Evolutionary conservation across 805 yeast species (phyloP), one percentile per base, ranked within the genome.

Genomic region (Saccharomycopsis schoenii): DNA sequence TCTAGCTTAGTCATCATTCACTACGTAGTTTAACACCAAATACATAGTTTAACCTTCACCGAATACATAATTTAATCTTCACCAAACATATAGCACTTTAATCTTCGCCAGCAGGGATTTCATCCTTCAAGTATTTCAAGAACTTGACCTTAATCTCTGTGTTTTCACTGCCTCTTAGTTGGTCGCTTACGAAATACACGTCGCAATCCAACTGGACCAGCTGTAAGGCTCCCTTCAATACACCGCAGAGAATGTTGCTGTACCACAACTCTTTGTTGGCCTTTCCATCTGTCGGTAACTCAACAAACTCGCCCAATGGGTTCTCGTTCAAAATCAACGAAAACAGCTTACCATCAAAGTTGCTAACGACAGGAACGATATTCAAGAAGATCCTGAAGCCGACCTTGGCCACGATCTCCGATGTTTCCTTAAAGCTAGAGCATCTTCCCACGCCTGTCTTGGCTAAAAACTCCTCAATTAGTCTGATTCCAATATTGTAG

Each of bases 51-150:
- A 29, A 29, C 34, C 3, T 29, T 29, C 3, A 29, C 34, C 34
- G 6, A 29, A 29, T 29, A 29, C 34, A 29, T 29, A 29, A 6
- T 29, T 29, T 17, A 39, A 41, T 10, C 50, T 56, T 56, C 3
- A 24, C 21, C n/a, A 11, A 14, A 40, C 21, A 39, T 29, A 17
- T 12, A 17, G 14, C 14, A 56, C 15, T 43, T 68, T 72, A 86
- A 65, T 92, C 97, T 72, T 94, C 98, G 25, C 98, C 99, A 5
- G 96, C 96, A 14, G 99, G 99, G 55, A 94, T 86, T 74, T 94
- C 99, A 70, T 94, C 99, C 69, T 88, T 90, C 66, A 93, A 75
- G 1, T 90, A 80, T 67, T 80, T 85, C 56, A 84, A 76, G 65
- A 94, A 76, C 67, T 83, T 84, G 55, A 94, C 81, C 63, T 86